Conservation (phyloP, 495 filamentous ascomycete species). For the Aspergillus asperescens region DNA sequence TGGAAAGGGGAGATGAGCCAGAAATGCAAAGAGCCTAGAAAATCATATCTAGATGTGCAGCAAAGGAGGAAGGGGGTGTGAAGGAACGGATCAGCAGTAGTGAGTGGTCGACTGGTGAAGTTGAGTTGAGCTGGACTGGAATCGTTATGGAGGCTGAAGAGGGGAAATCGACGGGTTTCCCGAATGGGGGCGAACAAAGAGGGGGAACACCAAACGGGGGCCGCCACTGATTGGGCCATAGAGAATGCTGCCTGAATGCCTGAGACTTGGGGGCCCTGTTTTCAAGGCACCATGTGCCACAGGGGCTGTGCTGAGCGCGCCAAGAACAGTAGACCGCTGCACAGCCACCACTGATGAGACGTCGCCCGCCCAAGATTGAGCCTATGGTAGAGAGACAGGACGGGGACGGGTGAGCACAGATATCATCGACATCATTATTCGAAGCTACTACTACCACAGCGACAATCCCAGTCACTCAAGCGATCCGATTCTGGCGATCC, state of each 20-base stretch:
- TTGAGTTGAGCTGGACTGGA: conserved; percentile 3
- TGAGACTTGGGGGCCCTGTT: background rate
- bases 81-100: conserved; percentile 6
- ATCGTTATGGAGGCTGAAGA: conserved; percentile 14
- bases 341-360: conserved; percentile 5
- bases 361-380: background rate
- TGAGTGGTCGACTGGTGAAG: background rate
- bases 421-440: background rate
- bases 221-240: conserved; percentile 19
- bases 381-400: background rate
- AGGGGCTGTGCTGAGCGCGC: conserved; percentile 12
- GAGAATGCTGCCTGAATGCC: conserved; percentile 16
- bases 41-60: background rate
- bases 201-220: background rate
- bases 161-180: conserved; percentile 11
- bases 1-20: background rate
- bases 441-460: background rate
- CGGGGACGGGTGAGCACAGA: too few species aligned
- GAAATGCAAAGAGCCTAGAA: background rate
- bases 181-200: conserved; percentile 6
- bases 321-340: background rate
- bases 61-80: background rate
- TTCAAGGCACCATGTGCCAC: conserved; percentile 7
- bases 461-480: background rate
- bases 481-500: background rate